Base-by-base conservation (phyloP, 129 eudicot species). In the Calendula officinalis region DNA sequence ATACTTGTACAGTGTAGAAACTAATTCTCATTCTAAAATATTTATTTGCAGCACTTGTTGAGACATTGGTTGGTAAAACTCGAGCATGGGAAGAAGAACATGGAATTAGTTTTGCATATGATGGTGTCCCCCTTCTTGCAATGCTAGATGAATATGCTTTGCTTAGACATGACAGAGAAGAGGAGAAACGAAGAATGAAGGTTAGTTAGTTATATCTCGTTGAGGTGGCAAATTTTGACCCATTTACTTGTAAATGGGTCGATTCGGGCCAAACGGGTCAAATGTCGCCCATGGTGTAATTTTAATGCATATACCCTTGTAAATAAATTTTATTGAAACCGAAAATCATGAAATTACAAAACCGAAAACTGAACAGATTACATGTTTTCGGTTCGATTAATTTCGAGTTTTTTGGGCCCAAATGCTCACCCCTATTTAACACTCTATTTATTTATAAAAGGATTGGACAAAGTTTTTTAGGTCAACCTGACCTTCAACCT, bases 161-260 rank as follows among this genome's bases (percentile, higher is more conserved):
- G 81, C 99, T 94, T 81, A 83, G 99, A 66, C 85, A 88, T 9
- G 99, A 94, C 56, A 80, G 97, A 82, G 99, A 94, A 77, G 99
- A 94, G 75, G 97, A 94, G 80, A 94, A 86, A 76, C 86, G 88
- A 65, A 94, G 95, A 73, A 62, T 85, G 84, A 83, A 77, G 91
- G 99, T 88, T 69, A 83, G 97, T 27, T 63, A 35, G 37, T 38
- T 44, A 55, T 14, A 4, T 11, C 40, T 13, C n/a, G 12, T 7
- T 62, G 50, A n/a, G 42, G 60, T 55, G 44, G 32, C 44, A 57
- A 57, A 57, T n/a, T 37, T 5, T 6, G 62, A 44, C 44, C 7
- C 37, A 17, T 43, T 13, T 57, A 36, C 12, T 6, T 4, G 2
- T 22, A 22, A 22, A 22, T 2, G 30, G 30, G 30, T 22, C 30